Percentiles rank a stretch among this genome's conserved stretches.
Conservation (phyloP, 768 basidiomycete genomes). For the Asterophora parasitica region DNA sequence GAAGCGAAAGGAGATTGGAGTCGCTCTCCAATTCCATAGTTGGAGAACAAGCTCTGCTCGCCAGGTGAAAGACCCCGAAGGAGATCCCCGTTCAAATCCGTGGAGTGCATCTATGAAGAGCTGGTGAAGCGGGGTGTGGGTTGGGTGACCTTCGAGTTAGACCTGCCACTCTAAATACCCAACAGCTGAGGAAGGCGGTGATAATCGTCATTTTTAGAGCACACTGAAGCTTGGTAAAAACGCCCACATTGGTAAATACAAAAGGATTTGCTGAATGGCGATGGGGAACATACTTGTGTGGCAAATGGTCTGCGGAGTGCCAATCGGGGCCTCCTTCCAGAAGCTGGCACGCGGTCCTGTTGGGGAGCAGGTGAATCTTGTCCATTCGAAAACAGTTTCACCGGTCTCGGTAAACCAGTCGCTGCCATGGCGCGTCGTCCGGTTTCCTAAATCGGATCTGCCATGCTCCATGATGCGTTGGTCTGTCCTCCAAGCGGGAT, state of each 20-base stretch:
- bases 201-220: not conserved
- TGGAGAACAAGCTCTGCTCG: conserved; percentile 38
- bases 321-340: not conserved
- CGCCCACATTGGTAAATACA: not conserved
- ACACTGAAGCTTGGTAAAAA: not conserved
- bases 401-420: not conserved
- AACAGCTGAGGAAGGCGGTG: not conserved
- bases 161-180: not conserved
- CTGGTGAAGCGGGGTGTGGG: not conserved
- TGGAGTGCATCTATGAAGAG: not conserved
- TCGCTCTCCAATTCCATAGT: conserved; percentile 38
- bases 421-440: too few species aligned
- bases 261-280: not conserved
- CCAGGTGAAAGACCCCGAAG: conserved; percentile 26
- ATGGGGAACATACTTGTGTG: not conserved
- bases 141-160: conserved; percentile 1
- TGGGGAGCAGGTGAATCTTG: not conserved
- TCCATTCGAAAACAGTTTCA: not conserved
- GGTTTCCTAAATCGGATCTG: not conserved
- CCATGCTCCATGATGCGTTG: not conserved
- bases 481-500: not conserved
- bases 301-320: not conserved
- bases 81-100: conserved; percentile 1
- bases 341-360: not conserved
- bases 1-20: conserved; percentile 37